These are phyloP conservation scores for Vaccinium darrowii DNA, from an alignment of 148 eudicot genomes.

Conservation along the genomic window DNA sequence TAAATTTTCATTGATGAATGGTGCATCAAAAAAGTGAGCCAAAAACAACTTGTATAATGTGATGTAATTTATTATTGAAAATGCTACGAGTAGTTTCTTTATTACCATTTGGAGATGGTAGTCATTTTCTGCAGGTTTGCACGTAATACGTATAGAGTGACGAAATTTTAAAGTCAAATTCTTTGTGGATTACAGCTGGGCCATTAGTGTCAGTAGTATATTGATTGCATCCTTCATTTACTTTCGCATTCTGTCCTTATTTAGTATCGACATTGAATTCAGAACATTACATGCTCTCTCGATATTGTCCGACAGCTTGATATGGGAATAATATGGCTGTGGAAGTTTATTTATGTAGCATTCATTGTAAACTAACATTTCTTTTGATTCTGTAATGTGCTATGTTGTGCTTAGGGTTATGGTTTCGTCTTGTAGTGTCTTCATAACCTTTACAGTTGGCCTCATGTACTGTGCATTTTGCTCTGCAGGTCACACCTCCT, in stretches of 20 bases:
- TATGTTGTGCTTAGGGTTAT: not conserved
- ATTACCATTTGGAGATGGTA: not conserved
- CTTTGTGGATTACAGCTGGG: not conserved
- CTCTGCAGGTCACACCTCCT: conserved; percentile 88
- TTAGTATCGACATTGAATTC: not conserved
- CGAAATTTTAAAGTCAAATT: not conserved
- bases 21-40: not conserved
- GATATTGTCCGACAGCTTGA: not conserved
- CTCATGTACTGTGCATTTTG: conserved; percentile 9
- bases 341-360: not conserved
- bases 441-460: not conserved
- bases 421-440: not conserved
- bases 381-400: not conserved
- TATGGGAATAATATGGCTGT: not conserved
- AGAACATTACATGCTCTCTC: not conserved
- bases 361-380: not conserved
- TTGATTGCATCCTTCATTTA: not conserved
- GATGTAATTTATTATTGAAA: not conserved
- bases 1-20: not conserved
- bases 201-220: not conserved
- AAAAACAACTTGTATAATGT: not conserved
- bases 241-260: not conserved
- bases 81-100: not conserved
- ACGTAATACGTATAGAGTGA: not conserved
- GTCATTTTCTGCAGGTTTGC: conserved; percentile 3